Conservation (phyloP, 441 rosid genomes). For the Populus hybrid region DNA sequence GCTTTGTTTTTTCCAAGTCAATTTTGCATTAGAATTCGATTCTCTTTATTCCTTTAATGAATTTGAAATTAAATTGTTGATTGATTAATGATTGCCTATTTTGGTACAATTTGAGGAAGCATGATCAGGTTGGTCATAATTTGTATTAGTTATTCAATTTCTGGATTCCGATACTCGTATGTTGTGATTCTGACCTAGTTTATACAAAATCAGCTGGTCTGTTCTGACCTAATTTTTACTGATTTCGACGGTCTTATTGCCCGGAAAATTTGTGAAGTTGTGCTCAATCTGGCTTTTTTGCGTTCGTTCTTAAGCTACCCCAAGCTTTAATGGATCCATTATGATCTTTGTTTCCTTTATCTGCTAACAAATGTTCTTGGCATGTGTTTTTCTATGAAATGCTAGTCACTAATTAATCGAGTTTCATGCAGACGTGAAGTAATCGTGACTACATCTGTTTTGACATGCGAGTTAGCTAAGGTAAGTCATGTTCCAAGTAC, state of each 20-base stretch:
- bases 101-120: no score
- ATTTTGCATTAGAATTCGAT: no score
- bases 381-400: not conserved
- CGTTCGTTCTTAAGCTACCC: not conserved
- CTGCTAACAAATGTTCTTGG: not conserved
- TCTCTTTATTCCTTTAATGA: no score
- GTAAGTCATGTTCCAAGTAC: conserved; percentile 26
- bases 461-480: conserved; percentile 88
- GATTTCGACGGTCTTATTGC: not conserved
- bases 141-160: no score
- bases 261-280: not conserved
- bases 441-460: conserved; percentile 84
- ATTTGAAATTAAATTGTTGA: no score
- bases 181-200: no score
- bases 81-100: no score
- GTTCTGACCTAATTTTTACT: not conserved
- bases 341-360: not conserved
- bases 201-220: no score
- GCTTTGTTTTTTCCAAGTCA: no score
- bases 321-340: not conserved
- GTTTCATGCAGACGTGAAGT: conserved; percentile 63
- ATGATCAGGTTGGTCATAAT: no score
- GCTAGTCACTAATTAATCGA: conserved; percentile 5
- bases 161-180: no score
- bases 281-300: not conserved